Conservation (phyloP, 148 eudicot species). For the Diospyros kaki region DNA sequence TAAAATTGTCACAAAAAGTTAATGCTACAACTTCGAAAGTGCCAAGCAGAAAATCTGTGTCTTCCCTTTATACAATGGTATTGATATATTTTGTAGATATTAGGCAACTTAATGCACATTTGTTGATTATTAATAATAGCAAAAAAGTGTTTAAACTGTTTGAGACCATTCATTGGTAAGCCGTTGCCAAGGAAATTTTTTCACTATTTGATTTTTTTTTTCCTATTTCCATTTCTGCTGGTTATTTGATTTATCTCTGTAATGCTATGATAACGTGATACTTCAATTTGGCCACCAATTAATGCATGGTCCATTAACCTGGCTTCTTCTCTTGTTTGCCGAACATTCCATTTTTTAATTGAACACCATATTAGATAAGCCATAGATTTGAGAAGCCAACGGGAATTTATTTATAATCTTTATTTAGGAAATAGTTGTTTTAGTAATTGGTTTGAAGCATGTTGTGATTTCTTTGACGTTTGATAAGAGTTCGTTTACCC, state of each 20-base stretch:
- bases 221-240: not conserved
- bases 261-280: not conserved
- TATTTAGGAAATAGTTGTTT: not conserved
- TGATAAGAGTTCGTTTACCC: not conserved
- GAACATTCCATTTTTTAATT: not conserved
- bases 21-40: no score
- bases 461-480: not conserved
- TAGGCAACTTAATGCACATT: no score
- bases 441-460: not conserved
- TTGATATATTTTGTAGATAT: no score
- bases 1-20: no score
- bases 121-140: not conserved
- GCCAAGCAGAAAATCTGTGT: no score
- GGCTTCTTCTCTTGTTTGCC: not conserved
- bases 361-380: not conserved
- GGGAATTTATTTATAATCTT: not conserved
- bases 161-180: not conserved
- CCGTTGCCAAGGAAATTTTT: not conserved
- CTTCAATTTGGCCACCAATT: not conserved
- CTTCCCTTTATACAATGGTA: no score
- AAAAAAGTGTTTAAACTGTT: not conserved
- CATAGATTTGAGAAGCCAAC: slow-evolving; percentile 1
- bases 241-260: not conserved
- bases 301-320: not conserved
- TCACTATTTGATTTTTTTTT: not conserved